These are phyloP conservation scores for Solanum chmielewskii DNA, from an alignment of 257 asterid genomes.

Conservation along the genomic window DNA sequence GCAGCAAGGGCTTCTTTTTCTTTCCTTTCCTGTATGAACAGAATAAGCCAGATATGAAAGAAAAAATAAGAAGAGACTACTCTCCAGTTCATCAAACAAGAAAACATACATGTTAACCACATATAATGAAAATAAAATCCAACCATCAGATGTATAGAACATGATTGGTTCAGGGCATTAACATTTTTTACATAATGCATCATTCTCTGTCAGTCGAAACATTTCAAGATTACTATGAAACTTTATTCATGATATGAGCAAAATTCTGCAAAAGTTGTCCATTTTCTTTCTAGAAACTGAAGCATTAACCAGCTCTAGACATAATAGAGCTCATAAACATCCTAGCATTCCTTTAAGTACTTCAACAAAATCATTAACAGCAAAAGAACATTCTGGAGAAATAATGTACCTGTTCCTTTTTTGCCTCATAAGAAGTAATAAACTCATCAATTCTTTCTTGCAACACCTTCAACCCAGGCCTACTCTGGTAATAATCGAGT, in stretches of 20 bases:
- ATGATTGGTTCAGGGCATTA: background rate
- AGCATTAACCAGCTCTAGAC: background rate
- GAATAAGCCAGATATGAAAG: background rate
- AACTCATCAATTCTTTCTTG: slow-evolving; percentile 84
- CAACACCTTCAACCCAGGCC: slow-evolving; percentile 66
- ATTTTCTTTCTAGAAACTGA: background rate
- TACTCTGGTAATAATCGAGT: slow-evolving; percentile 48
- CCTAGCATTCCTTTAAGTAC: background rate
- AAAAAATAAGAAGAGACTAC: background rate
- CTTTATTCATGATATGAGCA: background rate
- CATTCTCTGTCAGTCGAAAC: background rate
- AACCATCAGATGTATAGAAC: background rate
- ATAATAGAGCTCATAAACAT: background rate
- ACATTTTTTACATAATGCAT: background rate
- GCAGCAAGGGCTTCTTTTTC: slow-evolving; percentile 71
- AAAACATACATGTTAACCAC: background rate
- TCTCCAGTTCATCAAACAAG: background rate
- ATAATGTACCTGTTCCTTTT: slow-evolving; percentile 55
- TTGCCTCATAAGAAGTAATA: slow-evolving; percentile 58
- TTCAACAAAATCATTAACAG: background rate
- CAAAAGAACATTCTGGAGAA: background rate
- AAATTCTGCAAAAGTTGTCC: background rate
- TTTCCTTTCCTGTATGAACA: slow-evolving; percentile 54
- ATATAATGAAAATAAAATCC: background rate
- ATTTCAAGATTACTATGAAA: background rate